Percentiles rank a stretch among this genome's conserved stretches.
These are phyloP conservation scores for Vigna angularis DNA, from an alignment of 306 rosid species.

Conservation along the genomic window DNA sequence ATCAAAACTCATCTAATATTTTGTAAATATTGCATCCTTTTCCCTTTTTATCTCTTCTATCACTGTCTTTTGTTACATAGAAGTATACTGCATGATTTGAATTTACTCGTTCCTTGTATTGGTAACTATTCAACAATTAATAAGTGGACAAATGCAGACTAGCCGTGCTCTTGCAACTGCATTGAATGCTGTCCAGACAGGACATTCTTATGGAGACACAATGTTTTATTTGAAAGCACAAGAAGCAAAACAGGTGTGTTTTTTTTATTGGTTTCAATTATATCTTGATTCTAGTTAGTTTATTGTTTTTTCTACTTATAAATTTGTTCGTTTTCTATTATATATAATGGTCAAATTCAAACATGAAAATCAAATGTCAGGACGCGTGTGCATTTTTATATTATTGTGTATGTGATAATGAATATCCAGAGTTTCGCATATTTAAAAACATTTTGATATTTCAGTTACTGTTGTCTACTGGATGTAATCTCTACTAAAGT, in stretches of 20 bases:
- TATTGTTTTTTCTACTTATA: conserved; percentile 33
- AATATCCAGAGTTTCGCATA: neutral
- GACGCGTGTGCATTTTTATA: conserved; percentile 9
- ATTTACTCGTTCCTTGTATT: conserved; percentile 13
- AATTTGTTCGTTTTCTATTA: conserved; percentile 19
- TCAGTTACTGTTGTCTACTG: conserved; percentile 20
- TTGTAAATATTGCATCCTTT: neutral
- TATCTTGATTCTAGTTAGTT: conserved; percentile 29
- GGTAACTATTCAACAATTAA: conserved; percentile 20
- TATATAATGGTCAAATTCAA: conserved; percentile 16
- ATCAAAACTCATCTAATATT: neutral
- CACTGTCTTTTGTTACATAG: conserved; percentile 4
- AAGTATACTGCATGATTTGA: neutral
- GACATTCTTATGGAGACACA: conserved; percentile 86
- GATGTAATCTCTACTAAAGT: conserved; percentile 26
- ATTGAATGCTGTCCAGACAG: conserved; percentile 80
- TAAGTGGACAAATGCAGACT: conserved; percentile 65
- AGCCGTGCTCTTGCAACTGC: conserved; percentile 77
- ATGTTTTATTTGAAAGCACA: conserved; percentile 80
- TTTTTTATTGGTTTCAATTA: conserved; percentile 31
- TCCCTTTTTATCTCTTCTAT: conserved; percentile 3
- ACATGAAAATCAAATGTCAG: neutral
- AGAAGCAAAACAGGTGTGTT: conserved; percentile 73
- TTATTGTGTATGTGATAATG: conserved; percentile 11
- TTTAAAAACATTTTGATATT: conserved; percentile 6